These are phyloP conservation scores for Fusarium fujikuroi DNA, from an alignment of 2,329 filamentous ascomycete genomes.

Conservation along the genomic window DNA sequence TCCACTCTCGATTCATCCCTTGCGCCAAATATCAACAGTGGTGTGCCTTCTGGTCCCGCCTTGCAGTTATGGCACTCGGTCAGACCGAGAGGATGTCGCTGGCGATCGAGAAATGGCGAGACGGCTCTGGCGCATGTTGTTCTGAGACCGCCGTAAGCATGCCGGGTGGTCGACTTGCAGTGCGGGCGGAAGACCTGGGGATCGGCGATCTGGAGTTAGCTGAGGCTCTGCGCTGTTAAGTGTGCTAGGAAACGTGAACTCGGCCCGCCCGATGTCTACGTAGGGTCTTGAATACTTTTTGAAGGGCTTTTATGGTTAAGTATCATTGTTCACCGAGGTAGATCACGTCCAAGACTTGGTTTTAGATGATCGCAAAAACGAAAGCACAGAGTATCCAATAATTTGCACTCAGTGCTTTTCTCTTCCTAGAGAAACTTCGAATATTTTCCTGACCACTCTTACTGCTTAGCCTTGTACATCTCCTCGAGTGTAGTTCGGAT, in stretches of 20 bases:
- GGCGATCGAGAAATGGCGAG: neutral
- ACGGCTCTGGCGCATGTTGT: neutral
- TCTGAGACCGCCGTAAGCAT: neutral
- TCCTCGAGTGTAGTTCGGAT: neutral
- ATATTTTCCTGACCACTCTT: neutral
- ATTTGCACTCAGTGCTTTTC: neutral
- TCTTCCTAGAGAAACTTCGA: fast-evolving
- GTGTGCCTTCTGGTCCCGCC: neutral
- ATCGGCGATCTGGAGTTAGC: neutral
- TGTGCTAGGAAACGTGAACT: neutral
- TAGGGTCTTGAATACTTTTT: fast-evolving
- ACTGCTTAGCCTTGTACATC: neutral
- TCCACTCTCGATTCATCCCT: neutral
- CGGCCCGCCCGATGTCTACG: fast-evolving
- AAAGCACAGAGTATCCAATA: fast-evolving
- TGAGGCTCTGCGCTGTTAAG: neutral
- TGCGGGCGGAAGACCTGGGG: neutral
- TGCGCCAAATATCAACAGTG: neutral
- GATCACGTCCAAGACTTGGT: neutral
- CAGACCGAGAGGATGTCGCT: neutral
- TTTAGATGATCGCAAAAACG: no score
- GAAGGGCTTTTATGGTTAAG: neutral
- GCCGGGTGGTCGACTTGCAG: neutral
- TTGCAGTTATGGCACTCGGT: neutral
- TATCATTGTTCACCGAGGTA: neutral